A percentile compares a stretch with the other conserved stretches of the same genome.
phyloP scores from a whole-genome alignment of 2,329 filamentous ascomycete genomes.

The Berkeleyomyces basicola region DNA sequence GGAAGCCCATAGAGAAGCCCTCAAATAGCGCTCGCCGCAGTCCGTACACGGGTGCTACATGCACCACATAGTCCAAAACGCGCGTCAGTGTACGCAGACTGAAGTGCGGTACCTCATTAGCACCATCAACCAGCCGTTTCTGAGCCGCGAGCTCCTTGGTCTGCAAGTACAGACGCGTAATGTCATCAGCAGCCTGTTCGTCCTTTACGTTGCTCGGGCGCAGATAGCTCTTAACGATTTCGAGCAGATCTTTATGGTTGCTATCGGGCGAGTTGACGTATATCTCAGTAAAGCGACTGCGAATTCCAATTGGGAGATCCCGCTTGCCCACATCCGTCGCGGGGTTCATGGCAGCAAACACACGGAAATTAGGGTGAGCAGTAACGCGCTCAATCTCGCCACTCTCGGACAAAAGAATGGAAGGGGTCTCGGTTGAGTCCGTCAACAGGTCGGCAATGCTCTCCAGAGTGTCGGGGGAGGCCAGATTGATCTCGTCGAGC shows the following conservation, averaged over 20 bases:
- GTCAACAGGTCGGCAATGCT: conserved; percentile 79
- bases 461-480: conserved; percentile 85
- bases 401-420: conserved; percentile 78
- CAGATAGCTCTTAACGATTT: conserved; percentile 78
- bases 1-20: conserved; percentile 94
- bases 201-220: conserved; percentile 54
- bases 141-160: conserved; percentile 68
- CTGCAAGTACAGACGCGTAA: conserved; percentile 74
- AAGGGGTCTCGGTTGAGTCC: conserved; percentile 55
- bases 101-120: conserved; percentile 91
- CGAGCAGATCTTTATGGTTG: conserved; percentile 70
- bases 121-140: conserved; percentile 81
- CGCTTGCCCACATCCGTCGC: conserved; percentile 95
- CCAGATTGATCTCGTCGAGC: conserved; percentile 92
- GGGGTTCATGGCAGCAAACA: conserved; percentile 98
- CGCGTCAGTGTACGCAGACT: conserved; percentile 87
- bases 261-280: conserved; percentile 85
- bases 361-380: conserved; percentile 81
- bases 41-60: conserved; percentile 70
- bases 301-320: conserved; percentile 73
- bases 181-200: conserved; percentile 58
- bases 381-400: conserved; percentile 80
- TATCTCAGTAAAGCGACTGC: conserved; percentile 87
- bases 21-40: conserved; percentile 77
- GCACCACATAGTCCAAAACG: conserved; percentile 72